Evolutionary conservation across 257 asterid species (phyloP), one percentile per base, ranked within the genome.

Genomic region (Gentiana macrophylla): DNA sequence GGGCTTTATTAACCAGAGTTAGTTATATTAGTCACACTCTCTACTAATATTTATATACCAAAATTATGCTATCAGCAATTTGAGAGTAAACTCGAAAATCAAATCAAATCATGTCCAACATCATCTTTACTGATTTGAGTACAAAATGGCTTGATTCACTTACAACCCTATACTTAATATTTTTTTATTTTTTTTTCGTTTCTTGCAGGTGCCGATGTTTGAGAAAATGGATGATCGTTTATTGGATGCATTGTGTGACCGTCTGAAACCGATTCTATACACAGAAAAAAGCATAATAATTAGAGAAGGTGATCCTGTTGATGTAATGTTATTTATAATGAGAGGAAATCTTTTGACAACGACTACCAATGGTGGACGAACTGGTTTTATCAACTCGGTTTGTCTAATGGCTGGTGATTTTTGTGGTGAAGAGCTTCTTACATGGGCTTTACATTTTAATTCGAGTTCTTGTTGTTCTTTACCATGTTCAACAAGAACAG

Each of bases 361-460:
- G 5, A 89, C 97, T 32, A 89, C 97, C 5, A 80, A 88, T 8
- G 97, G 97, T 2, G 97, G 97, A 37, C 77, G 97, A 8, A 68
- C 82, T 0, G 95, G 61, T 15, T 56, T 56, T 50, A 37, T 56
- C 46, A 56, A 56, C 61, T 56, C 61, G 32, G 61, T 8, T 56
- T 9, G 2, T 8, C 50, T 56, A 3, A 56, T 15, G 12, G 52
- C 61, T 32, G 61, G 61, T 32, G 61, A 44, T 24, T 56, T 56
- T 10, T 56, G 61, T 10, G 61, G 61, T 8, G 61, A 56, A 5
- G 61, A 56, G 51, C 61, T 56, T 50, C 57, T 36, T 35, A 59
- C 53, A 2, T 61, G 65, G 49, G 56, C 50, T 24, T 24, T 24
- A 24, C 44, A 38, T 41, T 56, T 56, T 37, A 50, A 56, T 56